Evolutionary conservation across 192 early-diverging fungal species (phyloP), one percentile per base, ranked within the genome.

Genomic region (Backusella luteola): DNA sequence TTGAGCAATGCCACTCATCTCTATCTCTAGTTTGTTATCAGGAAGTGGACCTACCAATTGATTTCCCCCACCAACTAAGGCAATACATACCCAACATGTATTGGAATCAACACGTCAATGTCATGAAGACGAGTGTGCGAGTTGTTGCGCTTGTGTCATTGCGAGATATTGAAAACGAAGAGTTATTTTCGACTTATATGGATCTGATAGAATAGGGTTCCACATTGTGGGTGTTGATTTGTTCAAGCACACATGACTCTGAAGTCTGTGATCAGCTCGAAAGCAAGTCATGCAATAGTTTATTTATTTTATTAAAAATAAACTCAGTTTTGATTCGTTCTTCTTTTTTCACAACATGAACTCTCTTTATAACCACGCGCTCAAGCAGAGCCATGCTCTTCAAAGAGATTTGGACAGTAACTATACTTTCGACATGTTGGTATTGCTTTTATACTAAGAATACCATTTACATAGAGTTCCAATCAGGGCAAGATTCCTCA

Each of bases 341-440:
- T 38, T 15, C 12, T 41, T 69, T 38, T 67, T 67, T 68, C 36
- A 35, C 38, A 69, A n/a, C n/a, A 69, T 90, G 89, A 90, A 90
- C 71, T 88, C 86, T 6, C 69, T 85, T 36, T 88, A 90, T 70
- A 90, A 90, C 70, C 84, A 87, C 73, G 87, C 89, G 9, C 73
- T 90, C 46, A 90, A 88, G 73, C 89, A 90, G 79, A 81, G 84
- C 32, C 82, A 87, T 39, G 78, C 83, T 29, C 38, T 90, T 49
- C 80, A 84, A 73, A 82, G 79, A 59, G 87, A 90, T 41, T 73
- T 90, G 4, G 82, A 83, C 39, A 88, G 85, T 81, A 49, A 66
- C 70, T 44, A 17, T 34, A 23, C 26, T 15, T 39, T 5, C 15
- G 32, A 32, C 6, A 12, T 68, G 3, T 21, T 15, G 21, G 0